A percentile compares a stretch with the other conserved stretches of the same genome.
These are phyloP conservation scores for Graphium sp. DNA, from an alignment of 2,329 filamentous ascomycete species.

Conservation along the genomic window DNA sequence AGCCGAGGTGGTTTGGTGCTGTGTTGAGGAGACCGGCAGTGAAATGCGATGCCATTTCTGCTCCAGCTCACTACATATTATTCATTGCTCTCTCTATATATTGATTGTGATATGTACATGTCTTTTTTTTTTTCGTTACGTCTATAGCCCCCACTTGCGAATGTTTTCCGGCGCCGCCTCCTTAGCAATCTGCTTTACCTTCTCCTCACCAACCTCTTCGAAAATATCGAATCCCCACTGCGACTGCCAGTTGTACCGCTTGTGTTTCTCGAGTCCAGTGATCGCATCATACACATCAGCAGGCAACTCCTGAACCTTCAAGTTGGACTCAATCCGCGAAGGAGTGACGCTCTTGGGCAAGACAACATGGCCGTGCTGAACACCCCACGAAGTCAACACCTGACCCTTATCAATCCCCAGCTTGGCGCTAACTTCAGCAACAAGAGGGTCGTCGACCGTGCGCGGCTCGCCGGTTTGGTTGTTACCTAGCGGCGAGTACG, in stretches of 20 bases:
- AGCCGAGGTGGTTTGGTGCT: no score
- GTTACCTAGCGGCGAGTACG: slow-evolving; percentile 48
- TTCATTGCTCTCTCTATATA: no score
- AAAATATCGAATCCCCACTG: slow-evolving; percentile 27
- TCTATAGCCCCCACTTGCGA: not conserved
- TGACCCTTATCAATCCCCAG: slow-evolving; percentile 20
- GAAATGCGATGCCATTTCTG: no score
- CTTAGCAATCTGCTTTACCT: slow-evolving; percentile 10
- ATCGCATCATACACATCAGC: slow-evolving; percentile 17
- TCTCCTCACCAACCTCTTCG: slow-evolving; percentile 19
- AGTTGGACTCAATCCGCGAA: slow-evolving; percentile 48
- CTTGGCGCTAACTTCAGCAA: slow-evolving; percentile 27
- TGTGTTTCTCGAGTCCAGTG: slow-evolving; percentile 19
- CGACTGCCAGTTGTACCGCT: slow-evolving; percentile 23
- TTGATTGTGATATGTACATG: no score
- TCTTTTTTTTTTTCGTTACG: no score
- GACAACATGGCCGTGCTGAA: slow-evolving; percentile 46
- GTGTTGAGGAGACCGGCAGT: no score
- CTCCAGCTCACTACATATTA: no score
- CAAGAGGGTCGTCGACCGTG: slow-evolving; percentile 28
- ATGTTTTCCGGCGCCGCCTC: not conserved
- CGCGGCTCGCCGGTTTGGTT: slow-evolving; percentile 25
- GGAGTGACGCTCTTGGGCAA: slow-evolving; percentile 52
- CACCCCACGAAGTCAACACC: slow-evolving; percentile 36
- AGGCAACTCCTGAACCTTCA: slow-evolving; percentile 19